phyloP scores from a whole-genome alignment of 257 asterid species.

The Vinca minor region DNA sequence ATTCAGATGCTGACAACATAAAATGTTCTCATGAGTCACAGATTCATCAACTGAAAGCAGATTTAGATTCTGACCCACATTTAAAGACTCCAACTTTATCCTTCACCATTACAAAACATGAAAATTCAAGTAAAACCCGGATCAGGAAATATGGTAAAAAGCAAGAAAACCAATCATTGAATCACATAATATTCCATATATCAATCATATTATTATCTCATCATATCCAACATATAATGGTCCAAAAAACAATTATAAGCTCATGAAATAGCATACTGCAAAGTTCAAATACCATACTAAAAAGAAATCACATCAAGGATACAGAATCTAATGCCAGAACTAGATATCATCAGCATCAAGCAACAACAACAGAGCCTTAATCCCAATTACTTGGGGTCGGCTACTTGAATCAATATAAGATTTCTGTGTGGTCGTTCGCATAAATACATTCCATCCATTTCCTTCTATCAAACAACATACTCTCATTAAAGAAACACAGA shows the following conservation, averaged over 20 bases:
- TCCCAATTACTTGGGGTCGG: too few relatives aligned
- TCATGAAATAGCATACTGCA: background rate
- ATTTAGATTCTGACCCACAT: background rate
- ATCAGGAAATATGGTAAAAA: background rate
- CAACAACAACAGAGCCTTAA: too few relatives aligned
- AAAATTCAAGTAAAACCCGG: background rate
- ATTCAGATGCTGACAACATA: background rate
- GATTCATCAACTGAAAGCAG: background rate
- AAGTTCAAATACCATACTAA: background rate
- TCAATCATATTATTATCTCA: background rate
- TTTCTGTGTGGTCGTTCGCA: too few relatives aligned
- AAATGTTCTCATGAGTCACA: background rate
- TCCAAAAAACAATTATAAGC: background rate
- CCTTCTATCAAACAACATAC: too few relatives aligned
- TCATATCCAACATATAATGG: background rate
- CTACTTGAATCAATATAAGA: too few relatives aligned
- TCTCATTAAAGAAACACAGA: too few relatives aligned
- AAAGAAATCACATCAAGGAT: background rate
- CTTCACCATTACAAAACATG: background rate
- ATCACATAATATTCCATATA: background rate
- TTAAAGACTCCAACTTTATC: slow-evolving; percentile 4
- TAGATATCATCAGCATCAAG: too few relatives aligned
- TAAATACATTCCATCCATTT: too few relatives aligned
- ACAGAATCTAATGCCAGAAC: too few relatives aligned
- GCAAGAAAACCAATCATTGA: too few relatives aligned